Evolutionary conservation across 2,329 filamentous ascomycete genomes (phyloP).

Genomic region (Ophiostoma sp.): DNA sequence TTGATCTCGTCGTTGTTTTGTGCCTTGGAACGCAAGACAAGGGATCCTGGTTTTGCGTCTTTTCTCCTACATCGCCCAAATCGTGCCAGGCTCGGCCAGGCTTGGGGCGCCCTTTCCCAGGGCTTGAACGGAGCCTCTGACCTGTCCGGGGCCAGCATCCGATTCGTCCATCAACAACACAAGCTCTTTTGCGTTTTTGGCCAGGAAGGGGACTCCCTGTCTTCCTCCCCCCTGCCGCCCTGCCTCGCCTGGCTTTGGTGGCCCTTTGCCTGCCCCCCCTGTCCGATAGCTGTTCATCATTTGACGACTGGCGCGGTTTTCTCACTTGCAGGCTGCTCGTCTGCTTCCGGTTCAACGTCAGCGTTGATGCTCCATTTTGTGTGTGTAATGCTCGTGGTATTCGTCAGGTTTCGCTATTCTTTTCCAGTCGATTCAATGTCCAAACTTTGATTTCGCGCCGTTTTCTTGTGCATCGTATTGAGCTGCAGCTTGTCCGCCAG

Average conservation of each 20-base stretch:
- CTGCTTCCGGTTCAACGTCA: neutral
- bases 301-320: neutral
- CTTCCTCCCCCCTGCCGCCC: neutral
- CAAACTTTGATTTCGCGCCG: neutral
- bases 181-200: neutral
- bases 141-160: neutral
- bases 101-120: neutral
- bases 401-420: neutral
- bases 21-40: neutral
- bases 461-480: no score
- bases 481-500: neutral
- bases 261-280: neutral
- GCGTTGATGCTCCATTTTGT: neutral
- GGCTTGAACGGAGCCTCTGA: constrained; percentile 3
- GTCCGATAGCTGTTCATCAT: constrained; percentile 4
- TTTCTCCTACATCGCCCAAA: neutral
- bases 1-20: neutral
- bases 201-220: constrained; percentile 7
- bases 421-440: neutral
- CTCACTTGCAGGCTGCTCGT: neutral
- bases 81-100: neutral
- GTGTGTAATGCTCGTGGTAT: neutral
- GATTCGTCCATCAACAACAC: constrained; percentile 5
- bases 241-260: neutral
- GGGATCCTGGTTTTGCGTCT: constrained; percentile 2